phyloP scores from a whole-genome alignment of 2,329 filamentous ascomycete genomes.

The Graphilbum sp. region DNA sequence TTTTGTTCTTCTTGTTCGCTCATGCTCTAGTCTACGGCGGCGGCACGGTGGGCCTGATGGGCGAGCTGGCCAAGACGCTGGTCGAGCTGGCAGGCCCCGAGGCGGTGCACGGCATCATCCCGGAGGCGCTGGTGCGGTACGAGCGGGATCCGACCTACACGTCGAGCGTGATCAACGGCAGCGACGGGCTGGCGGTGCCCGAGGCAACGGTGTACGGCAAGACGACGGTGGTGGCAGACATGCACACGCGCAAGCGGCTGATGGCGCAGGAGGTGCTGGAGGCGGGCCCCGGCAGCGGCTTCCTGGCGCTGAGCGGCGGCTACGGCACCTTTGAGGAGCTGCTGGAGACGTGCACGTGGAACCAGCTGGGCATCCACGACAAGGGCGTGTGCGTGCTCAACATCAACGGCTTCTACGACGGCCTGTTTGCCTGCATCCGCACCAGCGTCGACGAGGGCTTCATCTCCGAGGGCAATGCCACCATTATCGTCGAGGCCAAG shows the following conservation, averaged over 20 bases:
- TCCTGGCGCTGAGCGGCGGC: conserved; percentile 75
- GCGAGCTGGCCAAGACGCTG: conserved; percentile 75
- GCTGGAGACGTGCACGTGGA: conserved; percentile 85
- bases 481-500: conserved; percentile 64
- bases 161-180: conserved; percentile 16
- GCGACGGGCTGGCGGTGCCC: conserved; percentile 33
- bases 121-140: conserved; percentile 62
- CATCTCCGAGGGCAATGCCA: conserved; percentile 50
- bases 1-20: neutral
- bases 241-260: conserved; percentile 89
- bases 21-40: conserved; percentile 66
- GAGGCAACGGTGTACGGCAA: conserved; percentile 54
- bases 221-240: conserved; percentile 81
- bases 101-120: conserved; percentile 86
- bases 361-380: conserved; percentile 84
- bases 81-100: conserved; percentile 66
- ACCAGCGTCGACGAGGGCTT: conserved; percentile 64
- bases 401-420: conserved; percentile 83
- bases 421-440: conserved; percentile 65
- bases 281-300: conserved; percentile 70
- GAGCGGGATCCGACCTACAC: conserved; percentile 50
- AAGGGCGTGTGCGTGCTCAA: conserved; percentile 70
- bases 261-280: conserved; percentile 81
- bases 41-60: conserved; percentile 90
- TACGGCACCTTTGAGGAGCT: conserved; percentile 95